These are phyloP conservation scores for Dryadomyces quercivorus DNA, from an alignment of 2,329 filamentous ascomycete species.

Conservation along the genomic window DNA sequence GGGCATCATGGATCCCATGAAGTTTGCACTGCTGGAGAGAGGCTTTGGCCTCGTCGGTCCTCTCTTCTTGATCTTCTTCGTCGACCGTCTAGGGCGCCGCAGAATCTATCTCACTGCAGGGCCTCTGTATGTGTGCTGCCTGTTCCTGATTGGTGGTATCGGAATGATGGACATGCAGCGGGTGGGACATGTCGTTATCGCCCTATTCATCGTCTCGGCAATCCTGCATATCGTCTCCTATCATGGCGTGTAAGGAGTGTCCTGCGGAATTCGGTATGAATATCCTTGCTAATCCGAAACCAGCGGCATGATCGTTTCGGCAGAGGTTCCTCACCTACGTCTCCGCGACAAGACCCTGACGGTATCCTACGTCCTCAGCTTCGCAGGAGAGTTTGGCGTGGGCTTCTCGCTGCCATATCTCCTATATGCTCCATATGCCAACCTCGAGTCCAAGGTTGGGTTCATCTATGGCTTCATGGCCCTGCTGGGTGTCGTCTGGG, in stretches of 20 bases:
- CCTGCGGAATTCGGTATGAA: not conserved
- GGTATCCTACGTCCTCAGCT: constrained; percentile 3
- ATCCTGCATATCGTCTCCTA: constrained; percentile 7
- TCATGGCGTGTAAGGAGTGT: constrained; percentile 4
- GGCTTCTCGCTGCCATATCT: constrained; percentile 9
- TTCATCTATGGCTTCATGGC: constrained; percentile 10
- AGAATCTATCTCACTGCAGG: constrained; percentile 4
- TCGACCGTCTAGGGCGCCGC: constrained; percentile 9
- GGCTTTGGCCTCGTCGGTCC: constrained; percentile 6
- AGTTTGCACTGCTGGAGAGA: constrained; percentile 8
- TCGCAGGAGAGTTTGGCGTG: constrained; percentile 7
- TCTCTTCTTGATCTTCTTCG: constrained; percentile 2
- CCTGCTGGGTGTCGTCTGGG: constrained; percentile 5
- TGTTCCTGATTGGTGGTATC: constrained; percentile 8
- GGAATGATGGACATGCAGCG: constrained; percentile 6
- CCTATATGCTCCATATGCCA: constrained; percentile 6
- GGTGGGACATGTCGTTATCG: constrained; percentile 4
- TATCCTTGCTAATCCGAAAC: not conserved
- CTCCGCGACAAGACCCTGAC: constrained; percentile 8
- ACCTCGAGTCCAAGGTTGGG: constrained; percentile 9
- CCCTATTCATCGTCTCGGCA: constrained; percentile 6
- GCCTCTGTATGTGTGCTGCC: constrained; percentile 1
- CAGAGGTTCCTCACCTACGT: constrained; percentile 8
- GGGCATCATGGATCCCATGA: constrained; percentile 8
- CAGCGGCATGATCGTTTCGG: constrained; percentile 5